phyloP scores from a whole-genome alignment of 306 rosid genomes.

The Vigna hirtella region DNA sequence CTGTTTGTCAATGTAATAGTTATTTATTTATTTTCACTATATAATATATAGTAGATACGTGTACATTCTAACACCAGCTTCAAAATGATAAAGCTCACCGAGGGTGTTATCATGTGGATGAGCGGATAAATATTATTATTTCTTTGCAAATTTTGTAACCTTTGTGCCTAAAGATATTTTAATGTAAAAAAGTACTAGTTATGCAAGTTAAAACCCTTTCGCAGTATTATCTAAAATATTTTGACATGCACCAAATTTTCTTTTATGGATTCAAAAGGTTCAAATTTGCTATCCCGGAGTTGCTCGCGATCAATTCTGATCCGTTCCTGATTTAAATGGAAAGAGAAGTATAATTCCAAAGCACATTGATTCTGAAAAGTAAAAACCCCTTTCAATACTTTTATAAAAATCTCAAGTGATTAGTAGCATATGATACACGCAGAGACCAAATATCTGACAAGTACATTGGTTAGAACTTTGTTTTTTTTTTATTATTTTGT shows the following conservation, averaged over 20 bases:
- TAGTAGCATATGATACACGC: conserved; percentile 27
- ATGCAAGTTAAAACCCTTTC: neutral
- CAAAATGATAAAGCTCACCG: neutral
- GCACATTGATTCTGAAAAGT: neutral
- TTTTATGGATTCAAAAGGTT: neutral
- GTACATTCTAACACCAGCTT: neutral
- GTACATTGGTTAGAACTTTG: conserved; percentile 41
- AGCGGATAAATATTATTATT: neutral
- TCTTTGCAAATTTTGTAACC: neutral
- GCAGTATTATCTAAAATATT: neutral
- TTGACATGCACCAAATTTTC: neutral
- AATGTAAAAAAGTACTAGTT: neutral
- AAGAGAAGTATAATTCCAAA: neutral
- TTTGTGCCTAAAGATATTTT: too few species aligned
- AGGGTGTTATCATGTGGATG: neutral
- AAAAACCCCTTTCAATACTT: neutral
- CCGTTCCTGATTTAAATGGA: neutral
- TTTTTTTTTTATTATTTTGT: conserved; percentile 24
- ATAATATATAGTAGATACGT: neutral
- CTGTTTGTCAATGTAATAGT: neutral
- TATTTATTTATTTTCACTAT: neutral
- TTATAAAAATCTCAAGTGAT: conserved; percentile 3
- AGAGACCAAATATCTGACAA: conserved; percentile 23
- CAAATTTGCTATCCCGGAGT: neutral
- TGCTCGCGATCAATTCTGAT: conserved; percentile 18